Base-by-base conservation (phyloP, 495 filamentous ascomycete species). In the Daldinia vernicosa region DNA sequence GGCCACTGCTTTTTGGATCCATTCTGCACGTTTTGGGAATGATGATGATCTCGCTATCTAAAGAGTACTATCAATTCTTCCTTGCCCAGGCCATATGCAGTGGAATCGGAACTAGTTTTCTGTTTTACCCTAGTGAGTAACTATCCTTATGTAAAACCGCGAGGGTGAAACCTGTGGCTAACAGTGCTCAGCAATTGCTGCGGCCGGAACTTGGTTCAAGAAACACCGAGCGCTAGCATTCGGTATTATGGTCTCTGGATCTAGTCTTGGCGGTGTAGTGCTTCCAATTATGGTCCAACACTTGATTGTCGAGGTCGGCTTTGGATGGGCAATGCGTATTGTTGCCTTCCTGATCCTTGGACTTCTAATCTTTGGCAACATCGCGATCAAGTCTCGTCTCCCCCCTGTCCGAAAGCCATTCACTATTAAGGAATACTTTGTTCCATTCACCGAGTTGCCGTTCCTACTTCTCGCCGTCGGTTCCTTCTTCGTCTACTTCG, bases 41-140 rank as follows among this genome's bases (percentile, higher is more conserved):
- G n/a, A 91, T 91, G 89, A 93, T 93, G 91, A 82, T 89, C 7
- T 86, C 82, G 24, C 72, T 90, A 7, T 83, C 84, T 1, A 82
- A 73, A 4, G 67, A 87, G 74, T 91, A 89, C 76, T 91, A 85
- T 55, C 89, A 90, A 62, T 82, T 89, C 75, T 63, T 90, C 14
- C 75, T 90, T 11, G 72, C 81, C 3, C 89, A 90, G 72, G 85
- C 83, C 7, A 74, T 89, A 26, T 82, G 78, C 58, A 81, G 78
- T 58, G 76, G 40, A 80, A 54, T 70, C 14, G 67, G 67, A n/a
- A 65, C 55, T 4, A 60, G 55, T 19, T 65, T 65, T 12, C 12
- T 70, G n/a, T 70, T 70, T 24, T 59, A 70, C 40, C 66, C 66
- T 14, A 63, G 66, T 69, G 9, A 63, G 66, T 22, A 47, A 30